Conservation (phyloP, 1,284 basidiomycete species). For the Tilletia setariae region DNA sequence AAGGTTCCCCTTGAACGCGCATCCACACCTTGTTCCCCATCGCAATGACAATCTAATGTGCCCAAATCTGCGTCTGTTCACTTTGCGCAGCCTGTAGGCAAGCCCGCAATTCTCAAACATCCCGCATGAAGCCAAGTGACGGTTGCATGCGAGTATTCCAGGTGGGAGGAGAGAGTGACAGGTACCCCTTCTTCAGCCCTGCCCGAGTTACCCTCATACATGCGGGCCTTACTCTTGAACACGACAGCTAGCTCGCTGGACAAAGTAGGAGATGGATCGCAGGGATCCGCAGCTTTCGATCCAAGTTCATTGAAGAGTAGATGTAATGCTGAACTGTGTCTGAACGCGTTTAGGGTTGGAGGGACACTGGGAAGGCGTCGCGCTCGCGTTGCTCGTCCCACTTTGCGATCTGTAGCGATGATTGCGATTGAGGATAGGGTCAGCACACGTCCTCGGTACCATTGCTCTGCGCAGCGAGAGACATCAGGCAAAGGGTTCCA, state of each 20-base stretch:
- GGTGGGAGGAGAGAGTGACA: no score
- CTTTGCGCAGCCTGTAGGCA: no score
- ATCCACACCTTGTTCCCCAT: background rate
- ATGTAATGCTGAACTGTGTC: background rate
- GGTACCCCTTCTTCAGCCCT: no score
- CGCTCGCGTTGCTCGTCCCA: constrained; percentile 54
- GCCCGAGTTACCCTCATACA: no score
- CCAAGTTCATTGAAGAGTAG: background rate
- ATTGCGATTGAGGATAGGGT: background rate
- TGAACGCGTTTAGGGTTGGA: constrained; percentile 36
- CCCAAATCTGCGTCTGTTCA: no score
- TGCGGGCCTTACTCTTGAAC: no score
- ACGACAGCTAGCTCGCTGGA: background rate
- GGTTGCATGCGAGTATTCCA: no score
- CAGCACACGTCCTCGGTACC: background rate
- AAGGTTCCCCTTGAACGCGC: background rate
- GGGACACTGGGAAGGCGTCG: constrained; percentile 49
- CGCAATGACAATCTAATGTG: background rate
- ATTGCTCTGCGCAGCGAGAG: background rate
- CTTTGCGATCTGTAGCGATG: constrained; percentile 38
- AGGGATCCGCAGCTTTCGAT: background rate
- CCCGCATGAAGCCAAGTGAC: no score
- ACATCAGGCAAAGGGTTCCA: background rate
- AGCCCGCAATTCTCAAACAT: no score
- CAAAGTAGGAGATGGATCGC: background rate